These are phyloP conservation scores for Aristolochia contorta DNA, from an alignment of 164 flowering plant genomes.

Conservation along the genomic window DNA sequence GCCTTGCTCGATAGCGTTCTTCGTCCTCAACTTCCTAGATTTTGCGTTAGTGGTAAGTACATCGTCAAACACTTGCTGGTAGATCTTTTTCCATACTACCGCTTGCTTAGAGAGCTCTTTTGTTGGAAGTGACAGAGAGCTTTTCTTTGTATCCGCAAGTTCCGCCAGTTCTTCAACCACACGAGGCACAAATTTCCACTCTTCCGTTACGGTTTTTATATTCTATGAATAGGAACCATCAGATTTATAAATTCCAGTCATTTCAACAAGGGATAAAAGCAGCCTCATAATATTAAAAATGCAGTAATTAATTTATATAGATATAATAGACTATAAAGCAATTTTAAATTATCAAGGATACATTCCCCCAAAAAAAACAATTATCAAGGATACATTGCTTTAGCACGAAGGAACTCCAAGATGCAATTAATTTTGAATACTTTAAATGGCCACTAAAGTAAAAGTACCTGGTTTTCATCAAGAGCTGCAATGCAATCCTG, in stretches of 20 bases:
- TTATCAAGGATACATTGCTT: too few species aligned
- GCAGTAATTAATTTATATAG: too few species aligned
- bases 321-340: too few species aligned
- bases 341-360: too few species aligned
- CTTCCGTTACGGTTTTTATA: slow-evolving; percentile 39
- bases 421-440: too few species aligned
- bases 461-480: slow-evolving; percentile 55
- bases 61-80: slow-evolving; percentile 37
- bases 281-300: too few species aligned
- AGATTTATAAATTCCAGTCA: background rate
- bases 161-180: slow-evolving; percentile 61
- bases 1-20: slow-evolving; percentile 9
- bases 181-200: slow-evolving; percentile 71
- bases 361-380: too few species aligned
- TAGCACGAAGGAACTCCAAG: too few species aligned
- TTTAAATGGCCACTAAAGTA: too few species aligned
- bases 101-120: slow-evolving; percentile 53
- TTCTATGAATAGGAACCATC: slow-evolving; percentile 29
- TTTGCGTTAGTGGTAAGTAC: slow-evolving; percentile 13
- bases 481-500: slow-evolving; percentile 86
- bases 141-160: slow-evolving; percentile 20
- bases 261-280: background rate
- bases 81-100: slow-evolving; percentile 41
- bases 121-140: slow-evolving; percentile 22
- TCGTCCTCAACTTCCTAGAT: slow-evolving; percentile 17